A percentile compares a stretch with the other conserved stretches of the same genome.
Conservation (phyloP, 106 monocot species). For the Amphibolis antarctica region DNA sequence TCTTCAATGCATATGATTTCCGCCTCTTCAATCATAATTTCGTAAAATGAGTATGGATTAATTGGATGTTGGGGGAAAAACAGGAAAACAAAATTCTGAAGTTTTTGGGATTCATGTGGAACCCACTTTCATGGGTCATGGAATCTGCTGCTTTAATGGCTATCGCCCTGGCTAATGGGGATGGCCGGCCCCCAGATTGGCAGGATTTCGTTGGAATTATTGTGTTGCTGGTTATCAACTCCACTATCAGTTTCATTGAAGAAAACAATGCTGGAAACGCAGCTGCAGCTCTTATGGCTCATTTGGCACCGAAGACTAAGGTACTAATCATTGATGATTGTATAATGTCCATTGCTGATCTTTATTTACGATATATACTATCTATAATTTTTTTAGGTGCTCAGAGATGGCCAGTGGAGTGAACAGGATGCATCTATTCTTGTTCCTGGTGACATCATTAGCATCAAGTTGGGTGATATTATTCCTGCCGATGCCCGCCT, state of each 20-base stretch:
- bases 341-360: background rate
- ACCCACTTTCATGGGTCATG: conserved; percentile 88
- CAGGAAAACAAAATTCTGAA: conserved; percentile 66
- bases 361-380: background rate
- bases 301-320: conserved; percentile 90
- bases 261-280: conserved; percentile 98
- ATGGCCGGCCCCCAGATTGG: conserved; percentile 69
- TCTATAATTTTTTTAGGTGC: conserved; percentile 37
- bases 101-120: conserved; percentile 91
- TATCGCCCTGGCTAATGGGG: conserved; percentile 61
- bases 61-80: background rate
- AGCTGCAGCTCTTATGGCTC: conserved; percentile 89
- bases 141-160: conserved; percentile 71
- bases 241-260: conserved; percentile 93
- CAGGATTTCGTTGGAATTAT: conserved; percentile 74
- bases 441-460: conserved; percentile 92
- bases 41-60: background rate
- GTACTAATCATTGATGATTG: conserved; percentile 11
- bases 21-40: background rate
- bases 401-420: conserved; percentile 73
- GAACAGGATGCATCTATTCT: conserved; percentile 87
- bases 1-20: background rate
- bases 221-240: conserved; percentile 54
- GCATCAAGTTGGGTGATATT: conserved; percentile 89
- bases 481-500: conserved; percentile 81